phyloP scores from a whole-genome alignment of 2,329 filamentous ascomycete species.

The Monosporascus sp. region DNA sequence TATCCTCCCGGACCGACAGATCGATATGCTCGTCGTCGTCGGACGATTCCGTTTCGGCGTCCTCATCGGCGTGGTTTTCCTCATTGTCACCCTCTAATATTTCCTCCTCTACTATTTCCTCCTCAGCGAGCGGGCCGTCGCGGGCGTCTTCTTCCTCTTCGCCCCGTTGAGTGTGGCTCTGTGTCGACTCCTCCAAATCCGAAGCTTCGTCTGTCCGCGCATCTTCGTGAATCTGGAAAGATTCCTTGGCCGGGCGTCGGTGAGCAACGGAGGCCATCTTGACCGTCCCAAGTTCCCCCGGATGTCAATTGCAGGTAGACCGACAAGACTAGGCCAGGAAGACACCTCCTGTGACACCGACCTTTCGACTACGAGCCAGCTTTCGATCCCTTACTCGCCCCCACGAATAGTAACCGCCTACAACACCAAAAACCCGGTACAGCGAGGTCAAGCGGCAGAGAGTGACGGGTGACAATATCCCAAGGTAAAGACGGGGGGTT shows the following conservation, averaged over 20 bases:
- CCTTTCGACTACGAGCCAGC: too few relatives aligned
- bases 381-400: too few relatives aligned
- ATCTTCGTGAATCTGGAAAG: slow-evolving; percentile 34
- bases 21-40: slow-evolving; percentile 63
- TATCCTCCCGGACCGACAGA: slow-evolving; percentile 71
- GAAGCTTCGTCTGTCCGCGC: slow-evolving; percentile 20
- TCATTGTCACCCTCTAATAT: slow-evolving; percentile 31
- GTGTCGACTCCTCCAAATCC: slow-evolving; percentile 22
- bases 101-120: slow-evolving; percentile 28
- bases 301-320: too few relatives aligned
- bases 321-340: too few relatives aligned
- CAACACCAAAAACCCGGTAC: too few relatives aligned
- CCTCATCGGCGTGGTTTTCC: slow-evolving; percentile 34
- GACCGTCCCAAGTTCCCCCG: not conserved
- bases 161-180: slow-evolving; percentile 21
- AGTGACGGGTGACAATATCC: too few relatives aligned
- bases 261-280: slow-evolving; percentile 20
- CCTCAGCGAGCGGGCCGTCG: slow-evolving; percentile 27
- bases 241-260: slow-evolving; percentile 23
- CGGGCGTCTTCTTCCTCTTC: slow-evolving; percentile 27
- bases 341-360: too few relatives aligned
- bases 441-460: too few relatives aligned
- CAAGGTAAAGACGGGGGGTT: too few relatives aligned
- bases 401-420: too few relatives aligned
- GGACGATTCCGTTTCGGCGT: slow-evolving; percentile 40